phyloP scores from a whole-genome alignment of 805 yeast species.

The Yamadazyma nakazawae region DNA sequence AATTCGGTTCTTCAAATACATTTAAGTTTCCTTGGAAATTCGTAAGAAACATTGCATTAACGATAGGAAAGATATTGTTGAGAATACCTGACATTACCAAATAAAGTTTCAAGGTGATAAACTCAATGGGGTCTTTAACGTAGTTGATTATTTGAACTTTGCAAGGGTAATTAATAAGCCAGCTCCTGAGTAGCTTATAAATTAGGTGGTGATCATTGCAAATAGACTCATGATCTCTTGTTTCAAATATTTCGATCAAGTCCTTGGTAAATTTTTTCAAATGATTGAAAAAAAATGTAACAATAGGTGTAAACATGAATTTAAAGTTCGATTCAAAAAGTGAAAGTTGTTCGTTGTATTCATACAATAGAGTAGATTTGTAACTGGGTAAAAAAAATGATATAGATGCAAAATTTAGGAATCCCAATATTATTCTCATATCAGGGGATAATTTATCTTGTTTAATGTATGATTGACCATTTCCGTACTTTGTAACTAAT shows the following conservation, averaged over 20 bases:
- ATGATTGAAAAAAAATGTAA: constrained; percentile 5
- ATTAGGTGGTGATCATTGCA: constrained; percentile 5
- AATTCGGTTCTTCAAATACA: constrained; percentile 12
- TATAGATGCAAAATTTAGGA: constrained; percentile 17
- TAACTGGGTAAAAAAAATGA: constrained; percentile 17
- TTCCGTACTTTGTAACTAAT: neutral
- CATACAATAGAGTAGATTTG: constrained; percentile 13
- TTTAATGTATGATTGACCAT: neutral
- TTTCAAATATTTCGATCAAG: constrained; percentile 4
- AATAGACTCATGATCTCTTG: neutral
- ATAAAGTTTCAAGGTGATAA: constrained; percentile 14
- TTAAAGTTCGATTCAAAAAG: constrained; percentile 4
- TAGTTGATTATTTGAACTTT: constrained; percentile 12
- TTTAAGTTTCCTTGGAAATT: constrained; percentile 22
- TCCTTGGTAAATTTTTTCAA: constrained; percentile 3
- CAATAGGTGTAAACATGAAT: constrained; percentile 1
- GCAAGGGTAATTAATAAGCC: constrained; percentile 23
- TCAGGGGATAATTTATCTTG: constrained; percentile 1
- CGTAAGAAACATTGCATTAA: constrained; percentile 19
- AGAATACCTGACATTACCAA: constrained; percentile 15
- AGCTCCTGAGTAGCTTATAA: constrained; percentile 19
- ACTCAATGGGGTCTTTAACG: constrained; percentile 14
- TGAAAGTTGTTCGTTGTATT: constrained; percentile 10
- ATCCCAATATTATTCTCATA: constrained; percentile 10
- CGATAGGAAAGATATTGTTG: constrained; percentile 22